Evolutionary conservation across 768 basidiomycete genomes (phyloP), one percentile per base, ranked within the genome.

Genomic region (Cystofilobasidium capitatum): DNA sequence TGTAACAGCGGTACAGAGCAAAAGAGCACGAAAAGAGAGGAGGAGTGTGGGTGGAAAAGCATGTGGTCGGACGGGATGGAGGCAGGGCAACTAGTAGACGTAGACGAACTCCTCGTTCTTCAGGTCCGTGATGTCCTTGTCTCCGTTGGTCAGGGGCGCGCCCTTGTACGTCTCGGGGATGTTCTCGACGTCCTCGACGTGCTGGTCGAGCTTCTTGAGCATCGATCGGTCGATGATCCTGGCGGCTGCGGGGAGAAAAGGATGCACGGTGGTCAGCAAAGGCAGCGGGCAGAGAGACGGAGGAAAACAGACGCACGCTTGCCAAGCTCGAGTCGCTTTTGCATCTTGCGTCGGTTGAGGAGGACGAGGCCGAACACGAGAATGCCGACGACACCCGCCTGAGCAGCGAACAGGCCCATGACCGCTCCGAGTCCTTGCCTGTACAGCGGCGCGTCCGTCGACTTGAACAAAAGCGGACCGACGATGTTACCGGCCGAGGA

Each of bases 151-250:
- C 5, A 66, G 63, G 17, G 54, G n/a, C 26, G 54, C 63, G 36
- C 54, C 62, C 60, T 64, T 64, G 0, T 54, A 54, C n/a, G 65
- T 31, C 57, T 49, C 62, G 37, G 55, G 29, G 2, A 57, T 65
- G 49, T 70, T 69, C 29, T 69, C 71, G 22, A 70, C 69, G 29
- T 59, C 44, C 22, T 71, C 71, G 57, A 69, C 40, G 9, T 29
- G 39, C 29, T 9, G 60, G 24, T 66, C 64, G 67, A 70, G 66
- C 57, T 70, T 65, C 5, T 70, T 71, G 62, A 70, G 70, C 37
- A 82, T 77, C 3, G 79, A 80, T 4, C 73, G 75, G 69, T 81
- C 81, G 49, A 77, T 44, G 22, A 80, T 63, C 3, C 73, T 69
- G 0, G 67, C 2, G 73, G 33, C 26, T 31, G 12, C 33, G 6